Percentiles rank a stretch among this genome's conserved stretches.
Evolutionary conservation across 2,329 filamentous ascomycete species (phyloP).

Genomic region (Triangularia verruculosa): DNA sequence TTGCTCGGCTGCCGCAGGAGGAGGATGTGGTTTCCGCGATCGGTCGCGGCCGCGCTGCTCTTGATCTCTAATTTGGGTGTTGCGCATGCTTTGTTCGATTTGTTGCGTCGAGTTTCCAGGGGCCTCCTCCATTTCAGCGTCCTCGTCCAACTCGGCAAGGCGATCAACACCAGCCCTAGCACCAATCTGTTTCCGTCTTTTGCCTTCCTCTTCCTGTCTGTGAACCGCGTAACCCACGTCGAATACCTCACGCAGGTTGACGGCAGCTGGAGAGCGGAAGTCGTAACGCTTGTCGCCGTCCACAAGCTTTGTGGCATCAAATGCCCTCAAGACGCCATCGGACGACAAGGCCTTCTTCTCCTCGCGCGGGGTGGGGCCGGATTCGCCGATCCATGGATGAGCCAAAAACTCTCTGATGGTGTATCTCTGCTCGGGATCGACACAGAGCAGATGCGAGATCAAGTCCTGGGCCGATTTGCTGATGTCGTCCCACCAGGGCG

Average conservation of each 20-base stretch:
- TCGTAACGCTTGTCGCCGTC: constrained; percentile 71
- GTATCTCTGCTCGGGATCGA: constrained; percentile 92
- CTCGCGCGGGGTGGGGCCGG: constrained; percentile 54
- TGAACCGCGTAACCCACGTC: constrained; percentile 98
- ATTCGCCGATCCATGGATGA: constrained; percentile 88
- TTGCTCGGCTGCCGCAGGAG: constrained; percentile 37
- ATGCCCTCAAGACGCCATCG: constrained; percentile 49
- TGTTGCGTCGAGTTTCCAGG: constrained; percentile 50
- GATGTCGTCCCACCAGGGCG: constrained; percentile 99
- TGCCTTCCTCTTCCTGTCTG: constrained; percentile 91
- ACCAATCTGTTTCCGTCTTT: constrained; percentile 80
- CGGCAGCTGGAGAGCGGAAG: constrained; percentile 90
- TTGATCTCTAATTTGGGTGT: constrained; percentile 68
- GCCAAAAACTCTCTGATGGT: constrained; percentile 88
- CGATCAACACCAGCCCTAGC: constrained; percentile 61
- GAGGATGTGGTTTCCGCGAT: constrained; percentile 35
- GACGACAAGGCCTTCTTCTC: constrained; percentile 52
- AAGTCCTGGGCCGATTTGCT: constrained; percentile 92
- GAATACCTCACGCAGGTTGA: constrained; percentile 95
- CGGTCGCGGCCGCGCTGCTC: constrained; percentile 51
- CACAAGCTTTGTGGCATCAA: constrained; percentile 53
- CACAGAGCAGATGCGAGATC: constrained; percentile 87
- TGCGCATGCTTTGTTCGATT: constrained; percentile 83
- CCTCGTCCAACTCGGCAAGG: constrained; percentile 66
- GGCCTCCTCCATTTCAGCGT: constrained; percentile 57